These are phyloP conservation scores for Penicillium sp. DNA, from an alignment of 2,329 filamentous ascomycete genomes.

Conservation along the genomic window DNA sequence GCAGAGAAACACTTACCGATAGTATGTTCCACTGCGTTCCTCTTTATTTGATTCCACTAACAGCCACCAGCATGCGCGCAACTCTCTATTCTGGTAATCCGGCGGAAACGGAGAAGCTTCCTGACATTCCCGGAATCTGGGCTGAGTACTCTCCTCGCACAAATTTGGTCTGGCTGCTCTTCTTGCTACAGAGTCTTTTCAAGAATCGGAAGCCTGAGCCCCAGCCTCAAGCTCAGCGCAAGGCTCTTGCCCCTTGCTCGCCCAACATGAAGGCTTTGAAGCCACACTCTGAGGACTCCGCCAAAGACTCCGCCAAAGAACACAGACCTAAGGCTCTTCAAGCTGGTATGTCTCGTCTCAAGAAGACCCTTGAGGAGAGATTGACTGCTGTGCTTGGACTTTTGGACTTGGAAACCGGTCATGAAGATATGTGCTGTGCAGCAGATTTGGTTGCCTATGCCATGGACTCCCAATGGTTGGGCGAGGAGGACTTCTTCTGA, in stretches of 20 bases:
- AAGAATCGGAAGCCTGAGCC: conserved; percentile 34
- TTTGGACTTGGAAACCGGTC: conserved; percentile 39
- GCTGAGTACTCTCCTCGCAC: conserved; percentile 58
- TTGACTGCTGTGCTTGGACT: conserved; percentile 36
- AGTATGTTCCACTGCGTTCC: conserved; percentile 30
- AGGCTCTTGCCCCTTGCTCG: conserved; percentile 35
- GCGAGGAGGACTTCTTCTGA: conserved; percentile 41
- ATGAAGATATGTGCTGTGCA: conserved; percentile 45
- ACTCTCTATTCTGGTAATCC: conserved; percentile 49
- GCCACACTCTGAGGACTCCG: conserved; percentile 3
- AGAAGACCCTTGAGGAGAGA: conserved; percentile 34
- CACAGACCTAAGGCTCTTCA: conserved; percentile 12
- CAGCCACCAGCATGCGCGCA: conserved; percentile 38
- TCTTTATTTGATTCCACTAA: not conserved
- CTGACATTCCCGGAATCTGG: conserved; percentile 50
- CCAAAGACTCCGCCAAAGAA: conserved; percentile 5
- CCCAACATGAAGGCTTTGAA: conserved; percentile 28
- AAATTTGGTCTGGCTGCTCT: conserved; percentile 65
- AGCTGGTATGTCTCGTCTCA: conserved; percentile 23
- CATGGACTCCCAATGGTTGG: conserved; percentile 45
- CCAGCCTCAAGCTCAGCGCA: conserved; percentile 18
- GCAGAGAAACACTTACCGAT: conserved; percentile 44
- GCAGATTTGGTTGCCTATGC: conserved; percentile 47
- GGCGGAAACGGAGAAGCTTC: conserved; percentile 37
- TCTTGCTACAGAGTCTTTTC: conserved; percentile 59